phyloP scores from a whole-genome alignment of 495 filamentous ascomycete genomes.

The Trichocladium uniseriatum region DNA sequence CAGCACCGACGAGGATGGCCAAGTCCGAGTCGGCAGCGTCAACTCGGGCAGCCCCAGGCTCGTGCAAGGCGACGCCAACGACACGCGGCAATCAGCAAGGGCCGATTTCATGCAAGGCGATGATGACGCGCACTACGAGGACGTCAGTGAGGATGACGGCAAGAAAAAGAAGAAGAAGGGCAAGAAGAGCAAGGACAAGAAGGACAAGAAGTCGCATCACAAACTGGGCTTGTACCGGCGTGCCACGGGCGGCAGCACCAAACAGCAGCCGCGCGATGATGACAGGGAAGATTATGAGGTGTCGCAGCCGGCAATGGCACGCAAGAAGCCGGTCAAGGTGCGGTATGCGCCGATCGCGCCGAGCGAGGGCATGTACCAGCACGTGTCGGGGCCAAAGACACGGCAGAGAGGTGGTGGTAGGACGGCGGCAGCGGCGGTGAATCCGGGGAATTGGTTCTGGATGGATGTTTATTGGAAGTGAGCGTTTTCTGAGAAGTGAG shows the following conservation, averaged over 20 bases:
- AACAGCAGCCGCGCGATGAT: no score
- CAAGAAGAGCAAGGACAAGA: neutral
- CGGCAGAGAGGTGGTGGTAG: neutral
- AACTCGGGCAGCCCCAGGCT: conserved; percentile 6
- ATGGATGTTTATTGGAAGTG: conserved; percentile 16
- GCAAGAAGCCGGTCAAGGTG: neutral
- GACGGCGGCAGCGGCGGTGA: conserved; percentile 2
- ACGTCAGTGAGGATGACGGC: neutral
- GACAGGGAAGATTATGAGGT: neutral
- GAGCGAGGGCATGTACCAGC: conserved; percentile 3
- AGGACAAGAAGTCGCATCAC: neutral
- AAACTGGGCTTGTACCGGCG: neutral
- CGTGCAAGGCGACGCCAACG: neutral
- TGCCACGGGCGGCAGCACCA: no score
- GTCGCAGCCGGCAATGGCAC: neutral
- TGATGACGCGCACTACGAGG: neutral
- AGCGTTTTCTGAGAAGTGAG: neutral
- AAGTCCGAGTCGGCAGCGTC: conserved; percentile 7
- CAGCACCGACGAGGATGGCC: neutral
- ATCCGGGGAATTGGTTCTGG: conserved; percentile 13
- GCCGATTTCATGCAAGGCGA: neutral
- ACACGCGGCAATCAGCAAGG: neutral
- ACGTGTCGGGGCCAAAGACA: neutral
- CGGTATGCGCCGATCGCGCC: neutral
- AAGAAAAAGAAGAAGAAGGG: neutral